Conservation (phyloP, 345 rosid species). For the Moricandia arvensis region DNA sequence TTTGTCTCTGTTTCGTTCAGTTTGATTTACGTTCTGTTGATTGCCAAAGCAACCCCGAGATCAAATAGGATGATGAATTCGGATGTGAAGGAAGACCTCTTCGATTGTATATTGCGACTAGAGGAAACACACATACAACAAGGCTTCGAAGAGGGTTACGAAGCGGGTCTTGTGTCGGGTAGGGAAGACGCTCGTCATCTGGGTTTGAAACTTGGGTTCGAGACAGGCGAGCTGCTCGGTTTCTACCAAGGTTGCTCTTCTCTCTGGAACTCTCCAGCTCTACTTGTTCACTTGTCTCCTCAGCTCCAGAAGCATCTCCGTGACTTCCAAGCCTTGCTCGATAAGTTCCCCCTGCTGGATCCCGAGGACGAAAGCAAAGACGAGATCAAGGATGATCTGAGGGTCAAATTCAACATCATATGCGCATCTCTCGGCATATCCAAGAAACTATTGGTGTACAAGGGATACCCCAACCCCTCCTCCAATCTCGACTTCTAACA, state of each 20-base stretch:
- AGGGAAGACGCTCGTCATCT: too few species aligned
- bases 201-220: slow-evolving; percentile 50
- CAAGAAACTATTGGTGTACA: slow-evolving; percentile 55
- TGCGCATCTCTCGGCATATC: slow-evolving; percentile 59
- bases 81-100: slow-evolving; percentile 39
- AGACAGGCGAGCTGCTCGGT: slow-evolving; percentile 75
- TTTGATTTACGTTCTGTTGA: too few species aligned
- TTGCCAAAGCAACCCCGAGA: too few species aligned
- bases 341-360: slow-evolving; percentile 52
- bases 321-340: slow-evolving; percentile 59
- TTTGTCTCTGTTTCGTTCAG: too few species aligned
- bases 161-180: slow-evolving; percentile 43
- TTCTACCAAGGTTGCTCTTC: slow-evolving; percentile 76
- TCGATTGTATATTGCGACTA: slow-evolving; percentile 53
- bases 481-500: slow-evolving; percentile 57
- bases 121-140: slow-evolving; percentile 58
- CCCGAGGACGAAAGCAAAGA: slow-evolving; percentile 65
- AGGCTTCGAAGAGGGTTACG: slow-evolving; percentile 62
- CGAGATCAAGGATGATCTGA: slow-evolving; percentile 55
- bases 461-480: slow-evolving; percentile 56
- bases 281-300: slow-evolving; percentile 51
- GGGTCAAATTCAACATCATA: slow-evolving; percentile 64
- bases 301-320: slow-evolving; percentile 56
- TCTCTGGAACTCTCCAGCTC: slow-evolving; percentile 62
- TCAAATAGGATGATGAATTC: background rate